Conservation (phyloP, 23 red algal genomes). For the Gracilaria vermiculophylla region DNA sequence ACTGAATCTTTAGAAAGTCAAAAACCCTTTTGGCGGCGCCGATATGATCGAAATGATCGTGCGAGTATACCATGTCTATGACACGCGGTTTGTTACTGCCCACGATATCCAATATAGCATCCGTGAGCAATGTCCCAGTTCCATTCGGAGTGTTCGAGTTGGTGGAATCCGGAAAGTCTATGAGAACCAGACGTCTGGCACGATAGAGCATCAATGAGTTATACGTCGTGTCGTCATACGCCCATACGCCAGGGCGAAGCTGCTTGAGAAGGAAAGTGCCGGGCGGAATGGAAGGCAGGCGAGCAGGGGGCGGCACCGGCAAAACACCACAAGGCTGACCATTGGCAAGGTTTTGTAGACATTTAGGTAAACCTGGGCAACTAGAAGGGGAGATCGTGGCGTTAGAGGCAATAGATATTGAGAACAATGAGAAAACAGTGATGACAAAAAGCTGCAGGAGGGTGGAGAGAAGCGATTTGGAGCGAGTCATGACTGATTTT, state of each 20-base stretch:
- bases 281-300: neutral
- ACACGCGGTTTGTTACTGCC: neutral
- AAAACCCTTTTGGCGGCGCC: slow-evolving; percentile 18
- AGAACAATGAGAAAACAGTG: neutral
- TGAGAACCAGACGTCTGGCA: neutral
- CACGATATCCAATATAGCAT: neutral
- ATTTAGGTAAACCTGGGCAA: neutral
- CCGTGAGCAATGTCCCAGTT: neutral
- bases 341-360: neutral
- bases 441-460: neutral
- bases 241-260: slow-evolving; percentile 23
- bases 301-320: slow-evolving; percentile 10
- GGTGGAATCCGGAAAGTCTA: slow-evolving; percentile 32
- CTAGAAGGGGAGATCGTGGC: neutral
- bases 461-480: neutral
- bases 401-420: neutral
- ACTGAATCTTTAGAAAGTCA: neutral
- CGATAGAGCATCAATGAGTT: slow-evolving; percentile 9
- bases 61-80: slow-evolving; percentile 48
- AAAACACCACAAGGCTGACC: slow-evolving; percentile 1
- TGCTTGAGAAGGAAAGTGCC: neutral
- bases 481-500: neutral
- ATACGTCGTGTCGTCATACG: slow-evolving; percentile 13
- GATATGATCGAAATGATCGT: slow-evolving; percentile 60
- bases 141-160: slow-evolving; percentile 25